Conservation (phyloP, 164 flowering plant genomes). For the Sextonia rubra region DNA sequence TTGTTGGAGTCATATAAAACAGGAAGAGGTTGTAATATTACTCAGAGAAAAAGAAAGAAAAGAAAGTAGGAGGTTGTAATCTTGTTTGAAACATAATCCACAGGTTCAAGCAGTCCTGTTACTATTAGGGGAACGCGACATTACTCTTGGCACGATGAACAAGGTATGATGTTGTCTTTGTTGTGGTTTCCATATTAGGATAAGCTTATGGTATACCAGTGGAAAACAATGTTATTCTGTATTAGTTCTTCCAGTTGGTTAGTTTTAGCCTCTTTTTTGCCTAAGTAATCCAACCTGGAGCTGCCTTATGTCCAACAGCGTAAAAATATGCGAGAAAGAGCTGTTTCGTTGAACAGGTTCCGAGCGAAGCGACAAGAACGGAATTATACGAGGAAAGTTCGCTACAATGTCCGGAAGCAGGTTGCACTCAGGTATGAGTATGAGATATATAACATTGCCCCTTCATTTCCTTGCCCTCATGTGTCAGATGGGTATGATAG, state of each 20-base stretch:
- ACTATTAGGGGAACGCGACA: constrained; percentile 12
- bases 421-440: constrained; percentile 13
- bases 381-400: constrained; percentile 11
- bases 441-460: neutral
- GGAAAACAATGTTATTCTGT: neutral
- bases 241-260: neutral
- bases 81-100: neutral
- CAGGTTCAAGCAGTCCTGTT: constrained; percentile 17
- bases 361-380: constrained; percentile 16
- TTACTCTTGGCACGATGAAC: neutral
- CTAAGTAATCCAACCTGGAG: constrained; percentile 2
- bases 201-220: neutral
- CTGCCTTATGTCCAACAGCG: constrained; percentile 3
- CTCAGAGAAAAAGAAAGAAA: no score
- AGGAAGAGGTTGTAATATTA: no score
- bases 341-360: constrained; percentile 14
- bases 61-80: neutral
- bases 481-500: neutral
- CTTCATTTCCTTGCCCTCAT: neutral
- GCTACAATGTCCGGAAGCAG: constrained; percentile 13
- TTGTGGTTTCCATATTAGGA: neutral
- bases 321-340: constrained; percentile 2
- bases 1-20: neutral
- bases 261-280: neutral
- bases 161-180: constrained; percentile 1